These are phyloP conservation scores for Hebeloma cylindrosporum DNA, from an alignment of 768 basidiomycete species.

Conservation along the genomic window DNA sequence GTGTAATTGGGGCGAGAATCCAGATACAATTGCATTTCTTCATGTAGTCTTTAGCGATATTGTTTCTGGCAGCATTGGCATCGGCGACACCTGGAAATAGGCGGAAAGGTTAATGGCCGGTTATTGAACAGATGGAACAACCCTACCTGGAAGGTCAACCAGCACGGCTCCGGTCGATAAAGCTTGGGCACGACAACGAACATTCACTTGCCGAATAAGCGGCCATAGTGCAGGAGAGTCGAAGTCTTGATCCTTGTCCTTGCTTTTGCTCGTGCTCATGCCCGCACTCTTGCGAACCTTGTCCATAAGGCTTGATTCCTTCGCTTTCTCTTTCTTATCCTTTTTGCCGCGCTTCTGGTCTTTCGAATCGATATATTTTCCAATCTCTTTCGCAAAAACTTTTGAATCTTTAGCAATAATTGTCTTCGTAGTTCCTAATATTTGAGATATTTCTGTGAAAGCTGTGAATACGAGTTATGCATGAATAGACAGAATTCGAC, in stretches of 20 bases:
- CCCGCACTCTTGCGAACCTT: slow-evolving; percentile 27
- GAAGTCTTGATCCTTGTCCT: slow-evolving; percentile 1
- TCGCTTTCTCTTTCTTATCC: slow-evolving; percentile 37
- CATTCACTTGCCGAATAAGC: slow-evolving; percentile 60
- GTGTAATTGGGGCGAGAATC: slow-evolving; percentile 65
- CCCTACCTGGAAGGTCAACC: slow-evolving; percentile 63
- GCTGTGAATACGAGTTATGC: slow-evolving; percentile 3
- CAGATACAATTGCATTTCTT: slow-evolving; percentile 64
- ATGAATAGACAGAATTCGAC: slow-evolving; percentile 13
- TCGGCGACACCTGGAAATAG: slow-evolving; percentile 50
- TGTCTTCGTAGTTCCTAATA: slow-evolving; percentile 54
- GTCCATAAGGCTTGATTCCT: slow-evolving; percentile 37
- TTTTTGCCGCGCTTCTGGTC: slow-evolving; percentile 56
- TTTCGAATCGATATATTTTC: slow-evolving; percentile 66
- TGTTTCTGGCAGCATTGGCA: slow-evolving; percentile 62
- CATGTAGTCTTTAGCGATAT: slow-evolving; percentile 66
- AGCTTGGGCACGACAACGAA: slow-evolving; percentile 51
- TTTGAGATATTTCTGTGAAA: slow-evolving; percentile 42
- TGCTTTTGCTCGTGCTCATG: slow-evolving; percentile 18
- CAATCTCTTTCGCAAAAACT: slow-evolving; percentile 52
- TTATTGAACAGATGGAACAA: background rate
- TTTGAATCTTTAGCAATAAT: slow-evolving; percentile 52
- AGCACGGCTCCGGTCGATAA: slow-evolving; percentile 59
- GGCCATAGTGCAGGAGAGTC: slow-evolving; percentile 57
- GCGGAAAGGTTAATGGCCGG: slow-evolving; percentile 1